A percentile compares a stretch with the other conserved stretches of the same genome.
Evolutionary conservation across 192 early-diverging fungal species (phyloP).

Genomic region (Podila epigama): DNA sequence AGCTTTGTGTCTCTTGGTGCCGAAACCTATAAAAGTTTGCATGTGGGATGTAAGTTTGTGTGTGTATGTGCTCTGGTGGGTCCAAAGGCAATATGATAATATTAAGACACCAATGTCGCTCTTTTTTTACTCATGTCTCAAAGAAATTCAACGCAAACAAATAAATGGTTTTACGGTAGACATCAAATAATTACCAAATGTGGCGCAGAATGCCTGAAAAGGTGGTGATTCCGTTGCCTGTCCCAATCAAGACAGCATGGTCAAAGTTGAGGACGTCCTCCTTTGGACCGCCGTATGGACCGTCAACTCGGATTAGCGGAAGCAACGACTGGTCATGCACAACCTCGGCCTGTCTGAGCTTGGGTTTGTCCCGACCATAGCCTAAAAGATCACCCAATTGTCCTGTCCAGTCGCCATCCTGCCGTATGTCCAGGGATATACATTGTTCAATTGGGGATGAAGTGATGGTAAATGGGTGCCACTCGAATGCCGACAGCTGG

Average conservation of each 20-base stretch:
- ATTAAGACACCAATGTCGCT: too few species aligned
- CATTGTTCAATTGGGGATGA: slow-evolving; percentile 52
- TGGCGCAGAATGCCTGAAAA: slow-evolving; percentile 76
- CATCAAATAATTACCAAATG: slow-evolving; percentile 57
- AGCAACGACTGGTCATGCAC: slow-evolving; percentile 46
- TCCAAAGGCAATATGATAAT: too few species aligned
- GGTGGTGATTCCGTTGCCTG: slow-evolving; percentile 81
- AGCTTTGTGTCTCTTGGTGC: slow-evolving; percentile 48
- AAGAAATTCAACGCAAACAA: too few species aligned
- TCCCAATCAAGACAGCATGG: slow-evolving; percentile 67
- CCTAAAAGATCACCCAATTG: slow-evolving; percentile 38
- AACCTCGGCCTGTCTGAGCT: slow-evolving; percentile 16
- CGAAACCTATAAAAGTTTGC: slow-evolving; percentile 30
- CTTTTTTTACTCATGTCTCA: too few species aligned
- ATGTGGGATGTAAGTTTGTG: too few species aligned
- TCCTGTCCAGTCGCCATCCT: slow-evolving; percentile 52
- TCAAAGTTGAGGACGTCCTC: slow-evolving; percentile 79
- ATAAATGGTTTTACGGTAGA: too few species aligned
- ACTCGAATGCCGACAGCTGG: slow-evolving; percentile 70
- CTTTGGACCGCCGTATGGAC: slow-evolving; percentile 81
- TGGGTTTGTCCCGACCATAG: slow-evolving; percentile 26
- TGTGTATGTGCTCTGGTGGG: too few species aligned
- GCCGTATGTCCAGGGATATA: slow-evolving; percentile 51
- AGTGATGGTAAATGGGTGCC: slow-evolving; percentile 78
- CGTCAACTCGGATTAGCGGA: slow-evolving; percentile 75